Evolutionary conservation across 2,329 filamentous ascomycete species (phyloP).

Genomic region (Parafenestella ontariensis): DNA sequence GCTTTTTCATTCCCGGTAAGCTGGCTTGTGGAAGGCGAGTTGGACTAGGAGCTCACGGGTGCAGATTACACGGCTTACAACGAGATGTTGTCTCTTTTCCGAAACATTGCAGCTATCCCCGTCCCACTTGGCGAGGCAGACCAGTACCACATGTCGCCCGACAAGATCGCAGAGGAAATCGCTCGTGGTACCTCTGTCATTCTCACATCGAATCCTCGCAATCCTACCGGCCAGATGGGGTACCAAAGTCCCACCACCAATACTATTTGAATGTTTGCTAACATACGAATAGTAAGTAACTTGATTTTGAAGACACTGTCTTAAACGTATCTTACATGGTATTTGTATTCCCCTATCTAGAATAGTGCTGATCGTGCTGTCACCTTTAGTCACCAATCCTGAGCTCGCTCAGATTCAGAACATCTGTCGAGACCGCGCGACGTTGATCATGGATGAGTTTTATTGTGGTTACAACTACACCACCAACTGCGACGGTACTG

Average conservation of each 20-base stretch:
- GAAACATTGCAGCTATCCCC: constrained; percentile 65
- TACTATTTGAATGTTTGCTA: too few relatives aligned
- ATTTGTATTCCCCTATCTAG: too few relatives aligned
- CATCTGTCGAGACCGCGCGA: constrained; percentile 87
- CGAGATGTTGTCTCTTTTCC: constrained; percentile 95
- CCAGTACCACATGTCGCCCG: constrained; percentile 89
- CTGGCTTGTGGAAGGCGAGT: not conserved
- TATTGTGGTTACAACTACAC: constrained; percentile 94
- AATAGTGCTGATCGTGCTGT: too few relatives aligned
- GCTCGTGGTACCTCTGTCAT: constrained; percentile 80
- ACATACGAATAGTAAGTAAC: too few relatives aligned
- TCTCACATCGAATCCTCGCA: constrained; percentile 92
- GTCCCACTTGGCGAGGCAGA: constrained; percentile 80
- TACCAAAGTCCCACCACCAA: too few relatives aligned
- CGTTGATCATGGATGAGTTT: constrained; percentile 95
- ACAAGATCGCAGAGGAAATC: constrained; percentile 92
- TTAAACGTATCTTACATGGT: too few relatives aligned
- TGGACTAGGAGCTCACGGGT: constrained; percentile 19
- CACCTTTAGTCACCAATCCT: constrained; percentile 83
- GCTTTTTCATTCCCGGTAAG: constrained; percentile 80
- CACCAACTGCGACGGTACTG: constrained; percentile 85
- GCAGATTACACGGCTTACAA: constrained; percentile 92
- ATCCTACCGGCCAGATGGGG: constrained; percentile 90
- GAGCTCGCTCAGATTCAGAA: constrained; percentile 91
- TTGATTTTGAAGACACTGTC: too few relatives aligned